phyloP scores from a whole-genome alignment of 306 rosid species.

The Pyrus betulifolia region DNA sequence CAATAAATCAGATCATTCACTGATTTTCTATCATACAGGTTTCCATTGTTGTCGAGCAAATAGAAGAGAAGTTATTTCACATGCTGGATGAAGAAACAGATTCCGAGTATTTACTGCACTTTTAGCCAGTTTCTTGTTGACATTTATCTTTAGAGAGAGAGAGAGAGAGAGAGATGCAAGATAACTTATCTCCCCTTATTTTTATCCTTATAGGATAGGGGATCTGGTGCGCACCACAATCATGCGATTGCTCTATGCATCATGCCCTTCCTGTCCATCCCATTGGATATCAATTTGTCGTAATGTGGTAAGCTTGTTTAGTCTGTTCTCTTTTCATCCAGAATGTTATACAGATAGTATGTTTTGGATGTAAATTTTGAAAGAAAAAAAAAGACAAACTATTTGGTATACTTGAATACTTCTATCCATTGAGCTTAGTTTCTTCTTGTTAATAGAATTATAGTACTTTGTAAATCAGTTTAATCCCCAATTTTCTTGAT shows the following conservation, averaged over 20 bases:
- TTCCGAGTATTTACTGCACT: slow-evolving; percentile 56
- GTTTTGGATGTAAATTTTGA: not conserved
- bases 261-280: slow-evolving; percentile 78
- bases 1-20: slow-evolving; percentile 13
- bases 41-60: slow-evolving; percentile 71
- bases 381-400: not conserved
- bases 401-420: not conserved
- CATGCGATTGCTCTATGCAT: slow-evolving; percentile 80
- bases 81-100: slow-evolving; percentile 99
- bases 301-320: slow-evolving; percentile 59
- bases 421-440: not conserved
- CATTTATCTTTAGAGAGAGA: not conserved
- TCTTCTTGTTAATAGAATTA: not conserved
- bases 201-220: slow-evolving; percentile 54
- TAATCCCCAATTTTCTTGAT: not conserved
- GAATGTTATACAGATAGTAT: not conserved
- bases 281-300: slow-evolving; percentile 91
- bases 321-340: not conserved
- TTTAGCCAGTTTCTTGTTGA: not conserved
- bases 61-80: slow-evolving; percentile 79
- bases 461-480: not conserved
- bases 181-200: not conserved
- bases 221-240: slow-evolving; percentile 69
- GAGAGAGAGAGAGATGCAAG: not conserved
- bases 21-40: slow-evolving; percentile 50